Percentiles rank a stretch among this genome's conserved stretches.
These are phyloP conservation scores for Suhomyces prunicola DNA, from an alignment of 805 yeast species.

Conservation along the genomic window DNA sequence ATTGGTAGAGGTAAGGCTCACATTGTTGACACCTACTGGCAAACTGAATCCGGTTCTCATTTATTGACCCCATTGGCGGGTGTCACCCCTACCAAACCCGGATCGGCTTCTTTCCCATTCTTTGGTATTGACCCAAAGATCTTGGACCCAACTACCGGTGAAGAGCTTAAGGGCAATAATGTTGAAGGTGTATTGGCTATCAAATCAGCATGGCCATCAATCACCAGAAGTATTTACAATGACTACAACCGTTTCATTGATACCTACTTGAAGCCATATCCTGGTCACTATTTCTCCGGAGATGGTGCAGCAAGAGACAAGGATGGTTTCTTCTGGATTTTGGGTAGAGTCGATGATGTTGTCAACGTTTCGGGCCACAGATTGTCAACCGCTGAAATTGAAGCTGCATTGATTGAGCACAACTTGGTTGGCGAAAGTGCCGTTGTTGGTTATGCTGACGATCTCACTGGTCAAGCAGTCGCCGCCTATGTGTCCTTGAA, in stretches of 20 bases:
- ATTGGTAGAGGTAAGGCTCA: slow-evolving; percentile 89
- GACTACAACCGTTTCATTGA: slow-evolving; percentile 85
- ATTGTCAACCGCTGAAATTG: slow-evolving; percentile 97
- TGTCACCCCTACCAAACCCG: slow-evolving; percentile 92
- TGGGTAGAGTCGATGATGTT: slow-evolving; percentile 98
- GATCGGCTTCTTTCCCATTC: slow-evolving; percentile 94
- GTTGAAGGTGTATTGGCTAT: slow-evolving; percentile 96
- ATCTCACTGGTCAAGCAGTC: slow-evolving; percentile 96
- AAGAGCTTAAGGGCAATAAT: slow-evolving; percentile 78
- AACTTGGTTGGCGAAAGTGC: slow-evolving; percentile 86
- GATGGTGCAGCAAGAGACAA: slow-evolving; percentile 98
- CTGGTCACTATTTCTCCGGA: slow-evolving; percentile 93
- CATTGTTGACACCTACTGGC: slow-evolving; percentile 97
- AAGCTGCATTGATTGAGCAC: slow-evolving; percentile 82
- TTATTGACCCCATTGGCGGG: slow-evolving; percentile 94
- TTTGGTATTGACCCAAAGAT: slow-evolving; percentile 90
- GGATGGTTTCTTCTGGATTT: slow-evolving; percentile 96
- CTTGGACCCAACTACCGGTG: slow-evolving; percentile 90
- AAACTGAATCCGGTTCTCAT: slow-evolving; percentile 96
- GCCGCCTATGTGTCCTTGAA: slow-evolving; percentile 90
- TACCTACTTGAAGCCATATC: slow-evolving; percentile 90
- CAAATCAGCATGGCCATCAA: slow-evolving; percentile 94
- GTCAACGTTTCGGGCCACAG: slow-evolving; percentile 98
- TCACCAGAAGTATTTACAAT: slow-evolving; percentile 92
- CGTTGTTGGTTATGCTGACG: slow-evolving; percentile 94